Conservation (phyloP, 2,329 filamentous ascomycete species). For the Bipolaris cookei region DNA sequence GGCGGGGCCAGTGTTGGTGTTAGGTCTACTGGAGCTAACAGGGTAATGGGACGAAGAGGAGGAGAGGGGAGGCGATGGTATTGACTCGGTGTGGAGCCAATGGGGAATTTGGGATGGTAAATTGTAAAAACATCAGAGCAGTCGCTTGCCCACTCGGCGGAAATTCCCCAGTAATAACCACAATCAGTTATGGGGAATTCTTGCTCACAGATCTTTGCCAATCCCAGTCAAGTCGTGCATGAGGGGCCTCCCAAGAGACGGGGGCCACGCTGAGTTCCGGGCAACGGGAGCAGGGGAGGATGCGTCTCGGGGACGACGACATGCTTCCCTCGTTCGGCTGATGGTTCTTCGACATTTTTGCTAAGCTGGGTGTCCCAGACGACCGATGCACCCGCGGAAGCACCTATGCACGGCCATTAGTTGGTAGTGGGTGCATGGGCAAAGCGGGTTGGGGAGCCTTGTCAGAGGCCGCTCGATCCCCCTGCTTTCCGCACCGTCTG, state of each 20-base stretch:
- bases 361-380: slow-evolving; percentile 38
- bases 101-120: slow-evolving; percentile 39
- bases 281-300: slow-evolving; percentile 46
- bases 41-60: slow-evolving; percentile 24
- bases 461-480: slow-evolving; percentile 30
- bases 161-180: slow-evolving; percentile 50
- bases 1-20: slow-evolving; percentile 13
- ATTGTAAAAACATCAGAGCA: slow-evolving; percentile 38
- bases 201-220: slow-evolving; percentile 44
- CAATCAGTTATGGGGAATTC: slow-evolving; percentile 43
- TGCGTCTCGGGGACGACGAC: slow-evolving; percentile 42
- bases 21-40: slow-evolving; percentile 18
- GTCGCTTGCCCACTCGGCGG: slow-evolving; percentile 42
- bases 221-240: slow-evolving; percentile 47
- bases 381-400: slow-evolving; percentile 46
- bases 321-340: slow-evolving; percentile 51
- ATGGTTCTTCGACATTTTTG: slow-evolving; percentile 47
- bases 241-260: slow-evolving; percentile 49
- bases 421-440: slow-evolving; percentile 35
- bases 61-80: slow-evolving; percentile 27
- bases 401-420: slow-evolving; percentile 39
- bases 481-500: slow-evolving; percentile 41
- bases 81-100: slow-evolving; percentile 33
- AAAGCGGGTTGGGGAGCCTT: slow-evolving; percentile 35
- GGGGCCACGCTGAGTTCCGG: slow-evolving; percentile 46